These are phyloP conservation scores for Huntiella abstrusa DNA, from an alignment of 2,329 filamentous ascomycete genomes.

Conservation along the genomic window DNA sequence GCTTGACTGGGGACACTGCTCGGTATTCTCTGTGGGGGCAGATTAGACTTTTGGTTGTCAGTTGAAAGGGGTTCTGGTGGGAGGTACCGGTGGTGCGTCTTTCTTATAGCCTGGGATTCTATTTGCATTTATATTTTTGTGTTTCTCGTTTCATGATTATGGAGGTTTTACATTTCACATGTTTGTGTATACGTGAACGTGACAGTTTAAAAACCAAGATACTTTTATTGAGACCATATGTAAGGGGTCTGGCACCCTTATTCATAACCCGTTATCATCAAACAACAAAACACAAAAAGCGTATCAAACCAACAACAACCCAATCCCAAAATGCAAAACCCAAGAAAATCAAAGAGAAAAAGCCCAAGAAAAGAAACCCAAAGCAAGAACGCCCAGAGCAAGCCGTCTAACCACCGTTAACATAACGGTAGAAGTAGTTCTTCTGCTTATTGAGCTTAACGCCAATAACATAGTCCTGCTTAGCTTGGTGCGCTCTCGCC, in stretches of 20 bases:
- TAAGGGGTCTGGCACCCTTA: neutral
- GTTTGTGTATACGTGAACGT: too few species aligned
- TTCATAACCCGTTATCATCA: constrained; percentile 1
- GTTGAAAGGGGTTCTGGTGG: too few species aligned
- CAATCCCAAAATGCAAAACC: neutral
- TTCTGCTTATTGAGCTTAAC: constrained; percentile 34
- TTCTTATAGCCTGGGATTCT: too few species aligned
- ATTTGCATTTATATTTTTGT: too few species aligned
- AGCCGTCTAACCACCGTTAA: constrained; percentile 23
- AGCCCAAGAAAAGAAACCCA: neutral
- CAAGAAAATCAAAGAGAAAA: neutral
- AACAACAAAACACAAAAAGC: neutral
- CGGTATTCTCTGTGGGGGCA: too few species aligned
- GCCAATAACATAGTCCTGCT: constrained; percentile 11
- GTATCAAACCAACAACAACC: neutral
- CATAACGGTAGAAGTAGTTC: constrained; percentile 34
- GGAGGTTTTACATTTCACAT: too few species aligned
- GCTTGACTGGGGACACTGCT: too few species aligned
- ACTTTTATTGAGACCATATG: constrained; percentile 1
- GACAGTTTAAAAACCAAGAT: neutral
- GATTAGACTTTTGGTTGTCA: too few species aligned
- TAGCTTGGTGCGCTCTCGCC: constrained; percentile 3
- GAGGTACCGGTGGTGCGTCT: too few species aligned
- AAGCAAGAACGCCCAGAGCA: neutral
- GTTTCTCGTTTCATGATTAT: too few species aligned